These are phyloP conservation scores for Warburgia ugandensis DNA, from an alignment of 164 flowering plant species.

Conservation along the genomic window DNA sequence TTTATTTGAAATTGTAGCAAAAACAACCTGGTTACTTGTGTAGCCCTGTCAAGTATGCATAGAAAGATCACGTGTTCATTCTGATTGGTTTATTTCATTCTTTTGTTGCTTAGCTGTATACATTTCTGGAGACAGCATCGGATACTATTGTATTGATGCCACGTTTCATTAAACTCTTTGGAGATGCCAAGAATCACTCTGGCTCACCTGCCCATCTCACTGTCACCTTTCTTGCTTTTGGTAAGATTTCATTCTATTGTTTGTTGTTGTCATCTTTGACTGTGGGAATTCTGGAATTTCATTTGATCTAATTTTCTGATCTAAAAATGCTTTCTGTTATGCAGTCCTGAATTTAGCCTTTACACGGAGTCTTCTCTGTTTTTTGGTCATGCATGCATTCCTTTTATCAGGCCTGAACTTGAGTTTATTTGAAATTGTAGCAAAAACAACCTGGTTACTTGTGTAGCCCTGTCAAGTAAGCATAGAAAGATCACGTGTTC, in stretches of 20 bases:
- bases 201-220: constrained; percentile 56
- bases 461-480: background rate
- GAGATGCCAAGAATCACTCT: constrained; percentile 45
- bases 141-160: constrained; percentile 69
- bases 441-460: background rate
- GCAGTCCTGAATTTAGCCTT: constrained; percentile 92
- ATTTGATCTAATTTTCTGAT: no score
- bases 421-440: no score
- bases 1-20: no score
- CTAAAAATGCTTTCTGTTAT: constrained; percentile 9
- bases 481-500: constrained; percentile 7
- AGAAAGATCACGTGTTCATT: constrained; percentile 7
- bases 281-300: constrained; percentile 8
- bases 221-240: constrained; percentile 51
- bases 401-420: constrained; percentile 67
- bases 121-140: constrained; percentile 79
- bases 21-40: background rate
- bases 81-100: constrained; percentile 5
- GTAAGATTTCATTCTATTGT: constrained; percentile 19
- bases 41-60: constrained; percentile 2
- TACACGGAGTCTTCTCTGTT: constrained; percentile 74
- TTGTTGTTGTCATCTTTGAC: background rate
- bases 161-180: constrained; percentile 49
- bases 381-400: constrained; percentile 67
- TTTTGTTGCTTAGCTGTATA: constrained; percentile 49